These are phyloP conservation scores for Dalbergia cochinchinensis DNA, from an alignment of 306 rosid genomes.

Conservation along the genomic window DNA sequence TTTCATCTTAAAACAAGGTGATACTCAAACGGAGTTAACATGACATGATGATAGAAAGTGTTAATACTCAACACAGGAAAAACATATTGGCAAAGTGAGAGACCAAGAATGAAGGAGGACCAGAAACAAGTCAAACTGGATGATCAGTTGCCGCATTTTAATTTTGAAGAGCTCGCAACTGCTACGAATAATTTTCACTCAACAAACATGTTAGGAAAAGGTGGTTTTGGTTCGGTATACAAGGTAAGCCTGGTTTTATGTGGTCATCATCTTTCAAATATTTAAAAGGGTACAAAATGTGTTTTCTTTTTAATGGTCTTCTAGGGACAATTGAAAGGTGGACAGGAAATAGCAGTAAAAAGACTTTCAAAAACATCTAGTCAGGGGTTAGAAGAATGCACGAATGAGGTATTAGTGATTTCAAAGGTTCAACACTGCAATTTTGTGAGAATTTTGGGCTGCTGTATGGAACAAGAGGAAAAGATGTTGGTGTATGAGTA, in stretches of 20 bases:
- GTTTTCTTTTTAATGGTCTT: neutral
- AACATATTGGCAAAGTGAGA: neutral
- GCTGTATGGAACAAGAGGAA: conserved; percentile 47
- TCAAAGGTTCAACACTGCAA: conserved; percentile 57
- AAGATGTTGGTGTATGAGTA: conserved; percentile 53
- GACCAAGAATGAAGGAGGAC: neutral
- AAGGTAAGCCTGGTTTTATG: neutral
- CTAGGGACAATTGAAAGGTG: conserved; percentile 32
- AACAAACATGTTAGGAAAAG: neutral
- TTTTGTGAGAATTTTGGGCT: conserved; percentile 42
- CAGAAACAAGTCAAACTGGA: conserved; percentile 12
- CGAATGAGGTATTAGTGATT: conserved; percentile 51
- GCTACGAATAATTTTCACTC: conserved; percentile 45
- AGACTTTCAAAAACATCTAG: conserved; percentile 39
- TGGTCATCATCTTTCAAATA: neutral
- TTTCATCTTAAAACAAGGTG: too few relatives aligned
- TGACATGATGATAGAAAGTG: neutral
- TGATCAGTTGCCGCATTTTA: conserved; percentile 17
- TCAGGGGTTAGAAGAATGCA: conserved; percentile 51
- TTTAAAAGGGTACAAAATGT: neutral
- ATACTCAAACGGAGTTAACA: neutral
- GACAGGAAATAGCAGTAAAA: conserved; percentile 49
- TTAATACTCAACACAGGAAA: neutral
- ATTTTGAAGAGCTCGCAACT: conserved; percentile 33
- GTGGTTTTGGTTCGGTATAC: conserved; percentile 40